A percentile compares a stretch with the other conserved stretches of the same genome.
phyloP scores from a whole-genome alignment of 139 green algal genomes.

The Chlorella sp. region DNA sequence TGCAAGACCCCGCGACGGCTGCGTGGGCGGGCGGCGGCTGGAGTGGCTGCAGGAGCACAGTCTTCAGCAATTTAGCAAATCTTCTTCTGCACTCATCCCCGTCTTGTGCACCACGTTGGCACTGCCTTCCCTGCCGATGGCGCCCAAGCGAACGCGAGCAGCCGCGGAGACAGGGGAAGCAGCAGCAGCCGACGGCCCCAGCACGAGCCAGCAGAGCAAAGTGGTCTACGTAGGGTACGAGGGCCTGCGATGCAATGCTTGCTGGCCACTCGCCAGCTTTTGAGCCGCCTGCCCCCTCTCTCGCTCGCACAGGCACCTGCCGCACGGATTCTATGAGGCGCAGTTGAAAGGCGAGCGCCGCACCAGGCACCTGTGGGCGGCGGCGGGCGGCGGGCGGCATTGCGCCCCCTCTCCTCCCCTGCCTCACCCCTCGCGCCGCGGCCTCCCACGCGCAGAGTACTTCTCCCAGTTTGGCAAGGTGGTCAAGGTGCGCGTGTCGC shows the following conservation, averaged over 20 bases:
- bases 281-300: neutral
- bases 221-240: constrained; percentile 62
- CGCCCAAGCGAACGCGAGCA: neutral
- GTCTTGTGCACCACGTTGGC: no score
- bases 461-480: constrained; percentile 59
- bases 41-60: no score
- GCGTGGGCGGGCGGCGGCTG: no score
- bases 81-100: no score
- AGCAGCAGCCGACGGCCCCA: constrained; percentile 12
- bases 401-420: neutral
- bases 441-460: constrained; percentile 24
- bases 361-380: neutral
- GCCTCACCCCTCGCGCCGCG: no score
- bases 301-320: constrained; percentile 89
- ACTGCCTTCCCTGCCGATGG: no score
- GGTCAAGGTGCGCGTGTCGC: constrained; percentile 47
- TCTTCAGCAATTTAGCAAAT: no score
- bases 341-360: constrained; percentile 72
- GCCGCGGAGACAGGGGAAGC: neutral
- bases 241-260: neutral
- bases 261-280: neutral
- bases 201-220: constrained; percentile 32
- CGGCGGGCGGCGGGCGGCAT: neutral
- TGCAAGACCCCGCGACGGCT: no score
- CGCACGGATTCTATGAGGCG: constrained; percentile 92